Percentiles rank a stretch among this genome's conserved stretches.
These are phyloP conservation scores for Escallonia rubra DNA, from an alignment of 129 eudicot species.

Conservation along the genomic window DNA sequence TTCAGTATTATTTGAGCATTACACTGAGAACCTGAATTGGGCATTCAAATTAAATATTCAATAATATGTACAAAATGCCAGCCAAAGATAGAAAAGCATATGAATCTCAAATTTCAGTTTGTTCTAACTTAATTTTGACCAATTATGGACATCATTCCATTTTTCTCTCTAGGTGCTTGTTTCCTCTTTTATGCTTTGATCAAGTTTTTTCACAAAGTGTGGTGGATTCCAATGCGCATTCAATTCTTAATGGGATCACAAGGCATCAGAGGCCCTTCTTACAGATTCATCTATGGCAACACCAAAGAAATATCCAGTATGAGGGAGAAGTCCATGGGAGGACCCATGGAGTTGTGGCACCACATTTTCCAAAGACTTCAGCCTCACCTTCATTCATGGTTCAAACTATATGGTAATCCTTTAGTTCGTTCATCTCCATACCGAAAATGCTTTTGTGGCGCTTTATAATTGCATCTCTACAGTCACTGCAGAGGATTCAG, in stretches of 20 bases:
- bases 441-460: too few relatives aligned
- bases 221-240: constrained; percentile 9
- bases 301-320: background rate
- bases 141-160: too few relatives aligned
- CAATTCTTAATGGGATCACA: background rate
- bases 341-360: constrained; percentile 6
- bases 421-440: background rate
- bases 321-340: background rate
- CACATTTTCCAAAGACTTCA: constrained; percentile 12
- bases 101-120: too few relatives aligned
- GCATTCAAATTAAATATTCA: too few relatives aligned
- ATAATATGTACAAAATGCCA: too few relatives aligned
- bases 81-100: too few relatives aligned
- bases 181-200: constrained; percentile 1
- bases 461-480: too few relatives aligned
- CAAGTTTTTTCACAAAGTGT: constrained; percentile 1
- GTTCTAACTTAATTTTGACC: too few relatives aligned
- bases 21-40: too few relatives aligned
- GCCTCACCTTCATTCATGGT: constrained; percentile 9
- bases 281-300: constrained; percentile 3
- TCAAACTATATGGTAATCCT: constrained; percentile 7
- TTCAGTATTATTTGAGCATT: too few relatives aligned
- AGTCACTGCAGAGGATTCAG: too few relatives aligned
- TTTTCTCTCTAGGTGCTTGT: background rate
- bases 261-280: constrained; percentile 9